Percentiles rank a stretch among this genome's conserved stretches.
Evolutionary conservation across 495 filamentous ascomycete genomes (phyloP).

Genomic region (Penicillium macrosclerotiorum): DNA sequence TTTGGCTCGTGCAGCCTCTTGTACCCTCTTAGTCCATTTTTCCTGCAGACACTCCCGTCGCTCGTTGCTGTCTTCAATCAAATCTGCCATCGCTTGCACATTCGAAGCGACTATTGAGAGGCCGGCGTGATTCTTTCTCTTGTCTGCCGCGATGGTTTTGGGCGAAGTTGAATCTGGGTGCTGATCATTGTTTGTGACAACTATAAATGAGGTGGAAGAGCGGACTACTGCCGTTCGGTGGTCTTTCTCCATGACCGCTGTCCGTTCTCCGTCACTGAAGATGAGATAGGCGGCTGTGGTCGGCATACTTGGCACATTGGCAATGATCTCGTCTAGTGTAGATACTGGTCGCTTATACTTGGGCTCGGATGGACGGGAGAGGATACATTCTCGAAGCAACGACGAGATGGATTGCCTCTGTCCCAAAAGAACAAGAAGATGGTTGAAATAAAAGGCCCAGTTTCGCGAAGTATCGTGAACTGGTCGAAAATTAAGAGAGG

Average conservation of each 20-base stretch:
- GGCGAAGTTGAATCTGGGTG: not conserved
- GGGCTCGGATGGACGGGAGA: conserved; percentile 20
- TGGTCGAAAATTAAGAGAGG: conserved; percentile 64
- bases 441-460: conserved; percentile 45
- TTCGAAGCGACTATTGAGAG: conserved; percentile 13
- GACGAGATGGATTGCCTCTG: conserved; percentile 55
- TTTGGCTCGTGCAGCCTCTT: conserved; percentile 9
- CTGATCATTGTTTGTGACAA: conserved; percentile 56
- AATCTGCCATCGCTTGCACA: conserved; percentile 27
- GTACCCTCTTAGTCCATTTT: conserved; percentile 35
- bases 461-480: conserved; percentile 49
- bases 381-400: conserved; percentile 43
- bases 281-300: conserved; percentile 60
- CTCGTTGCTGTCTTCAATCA: conserved; percentile 42
- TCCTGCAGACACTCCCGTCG: conserved; percentile 36
- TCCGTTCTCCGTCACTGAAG: conserved; percentile 46
- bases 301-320: conserved; percentile 28
- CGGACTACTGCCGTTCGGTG: conserved; percentile 38
- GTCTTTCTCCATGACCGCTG: conserved; percentile 59
- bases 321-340: conserved; percentile 26
- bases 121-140: conserved; percentile 14
- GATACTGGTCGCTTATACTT: not conserved
- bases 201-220: conserved; percentile 48
- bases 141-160: conserved; percentile 11
- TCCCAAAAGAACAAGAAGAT: conserved; percentile 56